A percentile compares a stretch with the other conserved stretches of the same genome.
Evolutionary conservation across 2,329 filamentous ascomycete genomes (phyloP).

Genomic region (Exophiala sideris): DNA sequence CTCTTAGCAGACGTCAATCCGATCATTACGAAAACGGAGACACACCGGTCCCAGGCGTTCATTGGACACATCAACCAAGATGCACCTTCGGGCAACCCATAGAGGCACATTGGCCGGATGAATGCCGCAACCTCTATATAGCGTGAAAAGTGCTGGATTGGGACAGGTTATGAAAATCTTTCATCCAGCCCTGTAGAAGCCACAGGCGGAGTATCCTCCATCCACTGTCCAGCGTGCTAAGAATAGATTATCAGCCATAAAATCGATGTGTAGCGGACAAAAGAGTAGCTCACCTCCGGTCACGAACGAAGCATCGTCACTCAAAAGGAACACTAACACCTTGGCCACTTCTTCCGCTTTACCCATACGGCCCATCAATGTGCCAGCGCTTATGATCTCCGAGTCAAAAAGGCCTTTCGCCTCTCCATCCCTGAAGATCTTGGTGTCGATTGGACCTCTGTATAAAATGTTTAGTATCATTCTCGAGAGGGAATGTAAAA

Average conservation of each 20-base stretch:
- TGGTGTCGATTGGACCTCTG: constrained; percentile 16
- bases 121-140: too few relatives aligned
- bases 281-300: constrained; percentile 37
- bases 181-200: constrained; percentile 16
- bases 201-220: constrained; percentile 16
- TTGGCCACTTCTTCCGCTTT: constrained; percentile 37
- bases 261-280: neutral
- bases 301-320: constrained; percentile 45
- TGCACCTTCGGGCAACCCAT: neutral
- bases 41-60: constrained; percentile 13
- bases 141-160: too few relatives aligned
- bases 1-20: neutral
- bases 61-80: constrained; percentile 13
- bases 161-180: too few relatives aligned
- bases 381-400: constrained; percentile 9
- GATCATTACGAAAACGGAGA: constrained; percentile 2
- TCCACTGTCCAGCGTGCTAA: constrained; percentile 18
- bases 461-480: neutral
- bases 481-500: neutral
- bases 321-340: constrained; percentile 47
- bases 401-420: constrained; percentile 12
- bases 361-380: constrained; percentile 17
- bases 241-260: neutral
- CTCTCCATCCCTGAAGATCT: constrained; percentile 17
- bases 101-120: too few relatives aligned